These are phyloP conservation scores for Curvularia eragrostidis DNA, from an alignment of 2,329 filamentous ascomycete species.

Conservation along the genomic window DNA sequence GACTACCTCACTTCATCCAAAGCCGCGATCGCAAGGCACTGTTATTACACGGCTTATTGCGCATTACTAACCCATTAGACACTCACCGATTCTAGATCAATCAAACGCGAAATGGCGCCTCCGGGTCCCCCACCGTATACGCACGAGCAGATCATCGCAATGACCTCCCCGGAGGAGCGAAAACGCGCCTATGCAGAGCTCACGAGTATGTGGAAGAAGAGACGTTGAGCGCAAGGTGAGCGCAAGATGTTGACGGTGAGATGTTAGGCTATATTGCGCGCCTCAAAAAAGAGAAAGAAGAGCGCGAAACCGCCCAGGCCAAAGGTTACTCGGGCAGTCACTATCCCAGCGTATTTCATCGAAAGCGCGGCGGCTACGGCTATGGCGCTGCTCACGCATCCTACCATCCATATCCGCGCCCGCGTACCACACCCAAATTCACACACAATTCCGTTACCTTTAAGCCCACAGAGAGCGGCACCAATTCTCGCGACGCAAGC, in stretches of 20 bases:
- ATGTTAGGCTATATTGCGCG: constrained; percentile 29
- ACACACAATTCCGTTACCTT: constrained; percentile 24
- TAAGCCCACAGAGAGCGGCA: constrained; percentile 14
- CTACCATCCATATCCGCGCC: constrained; percentile 35
- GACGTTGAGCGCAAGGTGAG: constrained; percentile 5
- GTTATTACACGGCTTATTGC: constrained; percentile 2
- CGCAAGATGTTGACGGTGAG: constrained; percentile 17
- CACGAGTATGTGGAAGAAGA: constrained; percentile 27
- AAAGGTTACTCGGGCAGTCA: constrained; percentile 11
- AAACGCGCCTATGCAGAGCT: constrained; percentile 34
- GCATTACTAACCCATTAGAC: constrained; percentile 6
- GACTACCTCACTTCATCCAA: neutral
- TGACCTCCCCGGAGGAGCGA: constrained; percentile 29
- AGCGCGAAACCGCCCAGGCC: constrained; percentile 15
- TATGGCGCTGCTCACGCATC: constrained; percentile 10
- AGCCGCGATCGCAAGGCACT: neutral
- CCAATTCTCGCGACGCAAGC: constrained; percentile 9
- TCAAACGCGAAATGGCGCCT: constrained; percentile 27
- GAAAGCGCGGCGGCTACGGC: constrained; percentile 20
- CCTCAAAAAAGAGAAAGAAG: constrained; percentile 30
- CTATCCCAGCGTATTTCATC: neutral
- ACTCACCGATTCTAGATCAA: neutral
- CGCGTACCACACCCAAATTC: constrained; percentile 14
- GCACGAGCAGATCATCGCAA: constrained; percentile 31
- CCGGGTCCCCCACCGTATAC: constrained; percentile 38